Base-by-base conservation (phyloP, 306 rosid species). In the Castanospermum australe region DNA sequence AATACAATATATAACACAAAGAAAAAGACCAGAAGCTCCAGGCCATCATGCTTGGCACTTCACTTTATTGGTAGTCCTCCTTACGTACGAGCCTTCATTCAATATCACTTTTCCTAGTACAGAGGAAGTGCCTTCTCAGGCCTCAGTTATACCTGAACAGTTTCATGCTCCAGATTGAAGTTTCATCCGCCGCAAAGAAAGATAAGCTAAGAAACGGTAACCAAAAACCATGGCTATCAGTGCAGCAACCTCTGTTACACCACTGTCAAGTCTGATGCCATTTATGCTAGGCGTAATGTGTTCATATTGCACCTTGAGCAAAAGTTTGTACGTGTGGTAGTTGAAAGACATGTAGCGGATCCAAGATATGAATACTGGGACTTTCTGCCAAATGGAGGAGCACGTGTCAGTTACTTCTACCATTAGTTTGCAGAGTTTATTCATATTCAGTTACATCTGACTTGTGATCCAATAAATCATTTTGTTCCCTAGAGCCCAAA, bases 261-360 rank as follows among this genome's bases (percentile, higher is more conserved):
- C 92, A 44, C 71, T 66, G 73, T 95, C 98, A 75, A 88, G 73
- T 84, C 44, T 75, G 57, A 87, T 81, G 36, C 98, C 97, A 17
- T 87, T 89, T 59, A 91, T 65, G 60, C 78, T 47, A 1, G 89
- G 91, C 14, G 86, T 72, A 14, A 82, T 80, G 77, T 82, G 81
- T 79, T 87, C 86, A 48, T 90, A 92, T 81, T 95, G 99, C 73
- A 92, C 97, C 90, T 91, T 95, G 13, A 95, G 88, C 73, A 95
- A 83, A 30, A 95, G 97, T 69, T 82, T 92, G 83, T 95, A 95
- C 0, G 99, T 95, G 82, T 95, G 97, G 84, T 95, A 95, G 96
- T 92, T 93, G 90, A 95, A 95, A 7, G 99, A 95, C 83, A 93
- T 1, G 69, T 85, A 91, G 21, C 96, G 97, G 61, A 95, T 91